A percentile compares a stretch with the other conserved stretches of the same genome.
Evolutionary conservation across 495 filamentous ascomycete genomes (phyloP).

Genomic region (Penicillium coffeae): DNA sequence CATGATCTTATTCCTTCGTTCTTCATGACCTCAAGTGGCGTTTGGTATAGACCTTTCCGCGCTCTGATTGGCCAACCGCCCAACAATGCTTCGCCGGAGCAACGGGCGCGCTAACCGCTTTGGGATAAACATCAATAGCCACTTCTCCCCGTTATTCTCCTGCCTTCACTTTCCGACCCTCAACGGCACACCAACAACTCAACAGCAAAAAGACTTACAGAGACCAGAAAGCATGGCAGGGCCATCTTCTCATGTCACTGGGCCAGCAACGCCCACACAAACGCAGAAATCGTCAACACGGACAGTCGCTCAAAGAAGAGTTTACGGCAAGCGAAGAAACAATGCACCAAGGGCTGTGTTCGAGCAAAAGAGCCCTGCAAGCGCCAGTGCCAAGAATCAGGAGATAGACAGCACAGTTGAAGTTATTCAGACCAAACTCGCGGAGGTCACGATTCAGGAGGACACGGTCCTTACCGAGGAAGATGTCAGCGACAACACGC

Average conservation of each 20-base stretch:
- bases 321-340: slow-evolving; percentile 42
- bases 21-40: no score
- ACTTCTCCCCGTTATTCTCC: background rate
- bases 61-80: slow-evolving; percentile 12
- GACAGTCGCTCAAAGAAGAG: slow-evolving; percentile 28
- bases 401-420: slow-evolving; percentile 22
- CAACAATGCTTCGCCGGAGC: slow-evolving; percentile 13
- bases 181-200: no score
- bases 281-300: slow-evolving; percentile 16
- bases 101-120: slow-evolving; percentile 26
- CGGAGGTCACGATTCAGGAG: slow-evolving; percentile 30
- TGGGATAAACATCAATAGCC: slow-evolving; percentile 29
- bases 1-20: no score
- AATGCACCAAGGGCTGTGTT: slow-evolving; percentile 42
- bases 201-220: background rate
- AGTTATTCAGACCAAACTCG: slow-evolving; percentile 30
- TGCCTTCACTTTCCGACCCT: no score
- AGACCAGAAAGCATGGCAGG: slow-evolving; percentile 4
- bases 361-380: slow-evolving; percentile 35
- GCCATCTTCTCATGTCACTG: slow-evolving; percentile 4
- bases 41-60: background rate
- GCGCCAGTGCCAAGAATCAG: no score
- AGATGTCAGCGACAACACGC: background rate
- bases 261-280: slow-evolving; percentile 18
- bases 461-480: slow-evolving; percentile 1